Evolutionary conservation across 1,284 basidiomycete species (phyloP).

Genomic region (Trichosporon coremiiforme): DNA sequence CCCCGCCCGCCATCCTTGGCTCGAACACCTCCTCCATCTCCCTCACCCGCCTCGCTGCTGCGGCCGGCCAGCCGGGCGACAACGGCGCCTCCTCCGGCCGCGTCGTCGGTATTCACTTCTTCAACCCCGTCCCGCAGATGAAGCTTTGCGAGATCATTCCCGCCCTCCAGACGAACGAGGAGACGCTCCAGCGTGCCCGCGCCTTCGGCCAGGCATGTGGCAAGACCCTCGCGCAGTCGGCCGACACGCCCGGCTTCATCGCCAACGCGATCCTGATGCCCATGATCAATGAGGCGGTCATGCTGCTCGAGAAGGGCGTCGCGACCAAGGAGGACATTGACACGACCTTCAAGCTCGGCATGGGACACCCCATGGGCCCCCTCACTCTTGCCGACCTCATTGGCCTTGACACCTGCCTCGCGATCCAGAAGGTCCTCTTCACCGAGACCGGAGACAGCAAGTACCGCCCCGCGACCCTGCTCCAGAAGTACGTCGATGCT

Average conservation of each 20-base stretch:
- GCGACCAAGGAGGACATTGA: slow-evolving; percentile 95
- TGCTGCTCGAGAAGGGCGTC: slow-evolving; percentile 86
- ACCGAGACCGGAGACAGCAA: slow-evolving; percentile 91
- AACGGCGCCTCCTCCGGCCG: slow-evolving; percentile 40
- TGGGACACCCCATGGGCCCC: slow-evolving; percentile 96
- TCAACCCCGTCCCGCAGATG: slow-evolving; percentile 95
- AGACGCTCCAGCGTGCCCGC: slow-evolving; percentile 74
- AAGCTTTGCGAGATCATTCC: slow-evolving; percentile 91
- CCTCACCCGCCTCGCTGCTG: slow-evolving; percentile 87
- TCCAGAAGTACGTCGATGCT: slow-evolving; percentile 95
- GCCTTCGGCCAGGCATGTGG: slow-evolving; percentile 85
- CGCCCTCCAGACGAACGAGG: slow-evolving; percentile 81
- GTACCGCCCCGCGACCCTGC: slow-evolving; percentile 86
- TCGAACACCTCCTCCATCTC: slow-evolving; percentile 94
- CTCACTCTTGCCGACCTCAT: slow-evolving; percentile 86
- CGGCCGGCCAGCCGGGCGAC: slow-evolving; percentile 62
- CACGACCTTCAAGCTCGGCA: slow-evolving; percentile 86
- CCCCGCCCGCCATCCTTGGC: slow-evolving; percentile 78
- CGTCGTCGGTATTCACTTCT: slow-evolving; percentile 75
- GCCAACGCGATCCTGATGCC: slow-evolving; percentile 57
- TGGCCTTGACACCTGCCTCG: slow-evolving; percentile 85
- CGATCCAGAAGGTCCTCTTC: slow-evolving; percentile 85
- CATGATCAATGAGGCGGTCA: slow-evolving; percentile 72
- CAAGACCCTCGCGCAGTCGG: slow-evolving; percentile 85
- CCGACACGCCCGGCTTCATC: slow-evolving; percentile 81